phyloP scores from a whole-genome alignment of 2,329 filamentous ascomycete genomes.

The Paraphaeosphaeria minitans region DNA sequence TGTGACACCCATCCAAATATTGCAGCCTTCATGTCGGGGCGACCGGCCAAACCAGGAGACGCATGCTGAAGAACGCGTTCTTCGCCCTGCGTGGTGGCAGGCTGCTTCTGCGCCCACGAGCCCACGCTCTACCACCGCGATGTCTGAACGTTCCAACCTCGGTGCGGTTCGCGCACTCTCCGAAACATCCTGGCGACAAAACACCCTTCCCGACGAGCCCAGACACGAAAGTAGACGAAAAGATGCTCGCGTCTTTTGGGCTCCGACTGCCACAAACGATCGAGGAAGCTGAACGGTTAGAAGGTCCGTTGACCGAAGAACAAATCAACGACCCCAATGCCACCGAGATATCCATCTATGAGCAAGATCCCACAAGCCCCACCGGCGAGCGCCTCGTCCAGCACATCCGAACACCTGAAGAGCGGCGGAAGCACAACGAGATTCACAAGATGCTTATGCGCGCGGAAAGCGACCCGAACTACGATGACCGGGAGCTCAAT shows the following conservation, averaged over 20 bases:
- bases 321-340: slow-evolving; percentile 29
- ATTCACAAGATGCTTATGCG: slow-evolving; percentile 32
- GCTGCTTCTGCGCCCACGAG: slow-evolving; percentile 30
- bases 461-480: slow-evolving; percentile 31
- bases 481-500: slow-evolving; percentile 34
- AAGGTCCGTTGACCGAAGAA: slow-evolving; percentile 24
- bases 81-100: slow-evolving; percentile 2
- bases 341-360: slow-evolving; percentile 34
- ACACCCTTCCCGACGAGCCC: no score
- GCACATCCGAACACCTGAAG: slow-evolving; percentile 30
- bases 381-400: slow-evolving; percentile 30
- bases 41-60: neutral
- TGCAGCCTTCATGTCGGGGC: no score
- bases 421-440: slow-evolving; percentile 29
- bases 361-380: slow-evolving; percentile 34
- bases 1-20: neutral
- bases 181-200: slow-evolving; percentile 8
- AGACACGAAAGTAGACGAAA: neutral
- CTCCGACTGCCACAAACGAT: neutral
- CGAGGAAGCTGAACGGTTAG: slow-evolving; percentile 14
- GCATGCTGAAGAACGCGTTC: neutral
- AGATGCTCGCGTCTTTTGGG: neutral
- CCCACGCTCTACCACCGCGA: slow-evolving; percentile 24
- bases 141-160: slow-evolving; percentile 26
- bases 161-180: slow-evolving; percentile 22